Evolutionary conservation across 345 rosid species (phyloP).

Genomic region (Eucalyptus marginata): DNA sequence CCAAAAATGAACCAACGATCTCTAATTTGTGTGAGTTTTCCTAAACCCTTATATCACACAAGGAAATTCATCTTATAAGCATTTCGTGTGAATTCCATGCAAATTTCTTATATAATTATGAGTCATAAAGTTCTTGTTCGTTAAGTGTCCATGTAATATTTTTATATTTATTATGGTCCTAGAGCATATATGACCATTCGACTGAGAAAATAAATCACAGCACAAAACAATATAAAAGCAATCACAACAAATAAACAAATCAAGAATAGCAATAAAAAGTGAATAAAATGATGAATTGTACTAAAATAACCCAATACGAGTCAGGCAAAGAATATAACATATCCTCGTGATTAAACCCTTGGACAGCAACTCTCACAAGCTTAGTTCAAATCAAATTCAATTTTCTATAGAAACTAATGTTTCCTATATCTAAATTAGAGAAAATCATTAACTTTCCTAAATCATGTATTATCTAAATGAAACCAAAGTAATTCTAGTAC

Average conservation of each 20-base stretch:
- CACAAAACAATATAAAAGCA: not conserved
- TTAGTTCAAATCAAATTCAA: not conserved
- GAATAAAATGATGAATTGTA: not conserved
- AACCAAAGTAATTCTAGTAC: not conserved
- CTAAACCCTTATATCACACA: not conserved
- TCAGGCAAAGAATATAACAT: too few relatives aligned
- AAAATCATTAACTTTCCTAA: not conserved
- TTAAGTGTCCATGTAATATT: fast-evolving
- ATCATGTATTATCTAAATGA: fast-evolving
- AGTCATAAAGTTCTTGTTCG: not conserved
- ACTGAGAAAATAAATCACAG: fast-evolving
- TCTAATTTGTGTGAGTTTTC: not conserved
- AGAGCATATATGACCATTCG: not conserved
- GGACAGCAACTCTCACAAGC: fast-evolving
- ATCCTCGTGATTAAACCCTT: too few relatives aligned
- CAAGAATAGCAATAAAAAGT: not conserved
- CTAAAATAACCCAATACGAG: not conserved
- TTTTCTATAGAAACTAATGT: not conserved
- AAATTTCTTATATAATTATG: too few relatives aligned
- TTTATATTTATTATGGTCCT: fast-evolving
- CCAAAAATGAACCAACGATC: not conserved
- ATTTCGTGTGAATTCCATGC: fast-evolving
- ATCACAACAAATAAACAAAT: not conserved
- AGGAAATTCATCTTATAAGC: too few relatives aligned
- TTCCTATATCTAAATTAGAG: not conserved